phyloP scores from a whole-genome alignment of 352 stramenopile genomes.

The Pythium phragmiticola region DNA sequence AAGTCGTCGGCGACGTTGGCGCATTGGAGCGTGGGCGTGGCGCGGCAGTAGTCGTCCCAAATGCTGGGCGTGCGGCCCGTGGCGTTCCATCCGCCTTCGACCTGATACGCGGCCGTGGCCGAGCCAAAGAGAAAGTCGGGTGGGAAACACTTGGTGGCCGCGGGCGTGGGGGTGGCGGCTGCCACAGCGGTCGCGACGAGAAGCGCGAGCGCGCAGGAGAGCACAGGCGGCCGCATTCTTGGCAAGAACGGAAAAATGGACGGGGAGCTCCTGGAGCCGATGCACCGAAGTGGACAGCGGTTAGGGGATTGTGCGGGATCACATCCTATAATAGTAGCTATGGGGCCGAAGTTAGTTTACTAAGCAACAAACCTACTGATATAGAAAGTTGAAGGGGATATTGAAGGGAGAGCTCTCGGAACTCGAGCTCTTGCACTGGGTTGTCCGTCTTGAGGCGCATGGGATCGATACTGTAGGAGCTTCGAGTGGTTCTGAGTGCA shows the following conservation, averaged over 20 bases:
- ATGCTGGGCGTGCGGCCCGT: constrained; percentile 82
- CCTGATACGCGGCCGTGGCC: constrained; percentile 91
- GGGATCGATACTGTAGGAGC: too few species aligned
- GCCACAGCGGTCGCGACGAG: neutral
- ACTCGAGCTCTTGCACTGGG: too few species aligned
- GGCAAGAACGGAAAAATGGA: neutral
- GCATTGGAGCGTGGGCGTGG: constrained; percentile 62
- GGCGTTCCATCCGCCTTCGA: constrained; percentile 89
- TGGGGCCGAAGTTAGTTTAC: too few species aligned
- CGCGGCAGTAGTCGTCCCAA: constrained; percentile 92
- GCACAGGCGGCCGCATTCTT: neutral
- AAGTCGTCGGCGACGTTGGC: constrained; percentile 94
- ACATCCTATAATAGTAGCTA: too few species aligned
- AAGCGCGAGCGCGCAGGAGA: neutral
- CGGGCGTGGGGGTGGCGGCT: neutral
- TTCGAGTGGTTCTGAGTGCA: neutral
- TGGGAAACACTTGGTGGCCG: constrained; percentile 40
- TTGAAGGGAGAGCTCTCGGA: too few species aligned
- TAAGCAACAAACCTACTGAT: too few species aligned
- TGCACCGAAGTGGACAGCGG: too few species aligned
- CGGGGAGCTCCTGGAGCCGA: neutral
- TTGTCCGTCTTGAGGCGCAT: too few species aligned
- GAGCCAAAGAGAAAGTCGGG: constrained; percentile 84
- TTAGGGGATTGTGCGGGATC: too few species aligned
- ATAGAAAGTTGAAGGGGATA: too few species aligned